phyloP scores from a whole-genome alignment of 2,329 filamentous ascomycete genomes.

The Aureobasidium leucospermi region DNA sequence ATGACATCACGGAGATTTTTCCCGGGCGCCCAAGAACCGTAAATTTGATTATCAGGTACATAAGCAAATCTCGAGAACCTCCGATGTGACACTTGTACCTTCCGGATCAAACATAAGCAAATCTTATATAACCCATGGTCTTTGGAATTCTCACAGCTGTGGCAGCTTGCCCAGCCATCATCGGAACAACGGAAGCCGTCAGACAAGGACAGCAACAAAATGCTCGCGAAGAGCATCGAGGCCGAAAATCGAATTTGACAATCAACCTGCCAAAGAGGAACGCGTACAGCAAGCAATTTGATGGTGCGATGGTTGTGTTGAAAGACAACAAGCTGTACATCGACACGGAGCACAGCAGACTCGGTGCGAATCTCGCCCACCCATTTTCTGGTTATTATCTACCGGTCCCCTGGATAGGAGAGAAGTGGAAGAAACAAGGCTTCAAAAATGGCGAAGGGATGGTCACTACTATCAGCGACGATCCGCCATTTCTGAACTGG shows the following conservation, averaged over 20 bases:
- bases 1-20: constrained; percentile 7
- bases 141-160: constrained; percentile 27
- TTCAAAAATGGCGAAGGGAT: constrained; percentile 36
- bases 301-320: constrained; percentile 24
- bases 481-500: constrained; percentile 62
- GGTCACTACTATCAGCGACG: constrained; percentile 42
- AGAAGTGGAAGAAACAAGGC: constrained; percentile 22
- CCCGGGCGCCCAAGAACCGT: neutral
- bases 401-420: constrained; percentile 40
- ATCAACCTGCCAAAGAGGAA: constrained; percentile 23
- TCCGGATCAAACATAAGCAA: neutral
- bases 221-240: constrained; percentile 26
- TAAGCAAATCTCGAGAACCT: neutral
- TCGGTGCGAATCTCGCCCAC: constrained; percentile 25
- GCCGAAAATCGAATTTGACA: constrained; percentile 25
- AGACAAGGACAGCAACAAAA: constrained; percentile 26
- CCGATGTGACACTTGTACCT: neutral
- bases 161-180: constrained; percentile 27
- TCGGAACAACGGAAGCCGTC: constrained; percentile 30
- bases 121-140: constrained; percentile 20
- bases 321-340: constrained; percentile 20
- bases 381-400: constrained; percentile 47
- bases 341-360: constrained; percentile 16
- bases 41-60: neutral
- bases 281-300: constrained; percentile 22